Evolutionary conservation across 345 rosid species (phyloP).

Genomic region (Populus nigra): DNA sequence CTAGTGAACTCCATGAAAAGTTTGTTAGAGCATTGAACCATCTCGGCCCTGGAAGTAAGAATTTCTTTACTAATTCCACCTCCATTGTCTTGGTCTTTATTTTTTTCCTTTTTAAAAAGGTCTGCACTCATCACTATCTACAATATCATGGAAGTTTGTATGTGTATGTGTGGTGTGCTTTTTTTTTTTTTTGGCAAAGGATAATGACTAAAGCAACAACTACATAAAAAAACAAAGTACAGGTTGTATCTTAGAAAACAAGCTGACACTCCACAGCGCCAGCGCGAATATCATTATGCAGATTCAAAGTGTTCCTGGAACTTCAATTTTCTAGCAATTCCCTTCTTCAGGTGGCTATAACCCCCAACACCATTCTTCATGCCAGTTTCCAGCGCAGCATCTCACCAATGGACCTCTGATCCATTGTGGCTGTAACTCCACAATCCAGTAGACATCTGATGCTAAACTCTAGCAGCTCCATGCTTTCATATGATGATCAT

Average conservation of each 20-base stretch:
- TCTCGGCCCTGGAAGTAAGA: slow-evolving; percentile 33
- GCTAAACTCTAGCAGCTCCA: background rate
- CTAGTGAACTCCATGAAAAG: slow-evolving; percentile 26
- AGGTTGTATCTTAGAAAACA: slow-evolving; percentile 21
- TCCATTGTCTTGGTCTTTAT: background rate
- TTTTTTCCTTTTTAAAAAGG: no score
- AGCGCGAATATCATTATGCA: background rate
- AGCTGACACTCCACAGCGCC: background rate
- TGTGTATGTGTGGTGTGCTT: background rate
- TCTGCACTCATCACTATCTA: no score
- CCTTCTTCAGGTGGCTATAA: background rate
- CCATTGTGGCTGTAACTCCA: background rate
- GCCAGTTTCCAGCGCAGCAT: slow-evolving; percentile 12
- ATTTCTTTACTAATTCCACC: background rate
- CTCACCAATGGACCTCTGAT: background rate
- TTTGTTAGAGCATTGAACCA: slow-evolving; percentile 27
- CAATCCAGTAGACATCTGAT: background rate
- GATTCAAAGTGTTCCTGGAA: background rate
- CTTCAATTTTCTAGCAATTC: background rate
- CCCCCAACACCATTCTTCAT: background rate
- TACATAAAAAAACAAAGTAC: slow-evolving; percentile 19
- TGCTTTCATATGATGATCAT: slow-evolving; percentile 2
- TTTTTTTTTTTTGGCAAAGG: no score
- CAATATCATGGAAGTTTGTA: no score
- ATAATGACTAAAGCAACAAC: background rate